A percentile compares a stretch with the other conserved stretches of the same genome.
Evolutionary conservation across 2,329 filamentous ascomycete genomes (phyloP).

Genomic region (Colletotrichum simmondsii): DNA sequence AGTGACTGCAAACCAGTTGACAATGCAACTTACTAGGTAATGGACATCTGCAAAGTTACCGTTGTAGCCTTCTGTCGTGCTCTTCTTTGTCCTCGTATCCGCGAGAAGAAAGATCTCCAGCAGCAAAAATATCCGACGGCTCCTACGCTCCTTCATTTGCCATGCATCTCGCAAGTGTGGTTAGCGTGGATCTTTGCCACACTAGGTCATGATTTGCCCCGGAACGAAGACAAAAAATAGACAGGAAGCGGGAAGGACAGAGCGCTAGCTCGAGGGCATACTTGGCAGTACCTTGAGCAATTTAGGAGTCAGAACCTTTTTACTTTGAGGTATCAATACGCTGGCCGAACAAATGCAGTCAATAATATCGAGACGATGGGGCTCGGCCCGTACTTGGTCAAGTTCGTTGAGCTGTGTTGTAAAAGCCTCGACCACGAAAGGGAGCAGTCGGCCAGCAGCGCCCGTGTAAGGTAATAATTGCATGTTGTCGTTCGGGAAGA

Average conservation of each 20-base stretch:
- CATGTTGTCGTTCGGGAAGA: too few relatives aligned
- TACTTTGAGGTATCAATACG: not conserved
- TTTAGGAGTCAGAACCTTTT: not conserved
- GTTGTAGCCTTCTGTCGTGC: not conserved
- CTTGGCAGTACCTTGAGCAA: not conserved
- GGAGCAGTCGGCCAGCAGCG: too few relatives aligned
- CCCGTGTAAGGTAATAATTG: too few relatives aligned
- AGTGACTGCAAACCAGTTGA: not conserved
- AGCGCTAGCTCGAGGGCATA: not conserved
- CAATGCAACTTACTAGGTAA: not conserved
- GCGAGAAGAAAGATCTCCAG: not conserved
- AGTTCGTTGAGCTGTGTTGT: not conserved
- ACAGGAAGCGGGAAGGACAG: not conserved
- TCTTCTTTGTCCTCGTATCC: not conserved
- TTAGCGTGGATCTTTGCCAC: not conserved
- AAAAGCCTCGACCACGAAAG: not conserved
- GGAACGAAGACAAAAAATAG: not conserved
- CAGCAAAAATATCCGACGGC: not conserved
- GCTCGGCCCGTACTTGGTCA: not conserved
- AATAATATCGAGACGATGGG: too few relatives aligned
- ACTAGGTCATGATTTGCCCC: not conserved
- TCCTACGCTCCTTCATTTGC: not conserved
- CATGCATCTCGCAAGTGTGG: not conserved
- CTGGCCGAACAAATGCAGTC: not conserved
- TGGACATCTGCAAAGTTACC: not conserved